Evolutionary conservation across 2,329 filamentous ascomycete genomes (phyloP).

Genomic region (Phoma sp.): DNA sequence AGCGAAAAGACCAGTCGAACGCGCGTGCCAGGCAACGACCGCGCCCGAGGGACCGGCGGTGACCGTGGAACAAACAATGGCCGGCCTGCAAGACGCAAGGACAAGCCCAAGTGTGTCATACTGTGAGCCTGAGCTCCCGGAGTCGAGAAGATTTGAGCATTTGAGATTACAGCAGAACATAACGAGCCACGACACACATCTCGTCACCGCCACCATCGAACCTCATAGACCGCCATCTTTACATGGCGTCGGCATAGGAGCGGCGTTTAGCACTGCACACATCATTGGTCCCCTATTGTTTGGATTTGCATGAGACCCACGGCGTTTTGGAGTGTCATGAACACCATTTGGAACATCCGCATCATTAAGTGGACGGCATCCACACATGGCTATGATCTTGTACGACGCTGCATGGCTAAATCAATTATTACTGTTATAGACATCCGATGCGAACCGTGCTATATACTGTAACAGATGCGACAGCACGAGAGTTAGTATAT

Average conservation of each 20-base stretch:
- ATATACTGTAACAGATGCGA: too few relatives aligned
- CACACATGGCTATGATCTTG: slow-evolving; percentile 24
- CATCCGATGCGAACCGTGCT: too few relatives aligned
- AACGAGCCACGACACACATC: slow-evolving; percentile 36
- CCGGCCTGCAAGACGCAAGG: slow-evolving; percentile 25
- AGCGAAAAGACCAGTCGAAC: slow-evolving; percentile 17
- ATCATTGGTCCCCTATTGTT: slow-evolving; percentile 32
- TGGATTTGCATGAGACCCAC: slow-evolving; percentile 38
- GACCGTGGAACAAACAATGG: slow-evolving; percentile 24
- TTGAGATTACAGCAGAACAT: slow-evolving; percentile 35
- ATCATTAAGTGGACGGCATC: slow-evolving; percentile 21
- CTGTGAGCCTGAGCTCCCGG: slow-evolving; percentile 28
- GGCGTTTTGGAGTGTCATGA: slow-evolving; percentile 40
- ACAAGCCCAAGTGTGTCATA: slow-evolving; percentile 45
- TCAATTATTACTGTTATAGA: slow-evolving; percentile 12
- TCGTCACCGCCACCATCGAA: slow-evolving; percentile 30
- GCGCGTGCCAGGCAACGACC: slow-evolving; percentile 25
- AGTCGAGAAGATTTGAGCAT: slow-evolving; percentile 24
- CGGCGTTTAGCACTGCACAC: slow-evolving; percentile 43
- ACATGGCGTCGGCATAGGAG: slow-evolving; percentile 44
- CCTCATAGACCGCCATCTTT: slow-evolving; percentile 40
- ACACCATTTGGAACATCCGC: slow-evolving; percentile 20
- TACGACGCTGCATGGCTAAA: slow-evolving; percentile 33
- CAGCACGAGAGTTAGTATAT: too few relatives aligned
- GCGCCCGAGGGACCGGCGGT: slow-evolving; percentile 20